Conservation (phyloP, 805 yeast genomes). For the Starmerella asiatica region DNA sequence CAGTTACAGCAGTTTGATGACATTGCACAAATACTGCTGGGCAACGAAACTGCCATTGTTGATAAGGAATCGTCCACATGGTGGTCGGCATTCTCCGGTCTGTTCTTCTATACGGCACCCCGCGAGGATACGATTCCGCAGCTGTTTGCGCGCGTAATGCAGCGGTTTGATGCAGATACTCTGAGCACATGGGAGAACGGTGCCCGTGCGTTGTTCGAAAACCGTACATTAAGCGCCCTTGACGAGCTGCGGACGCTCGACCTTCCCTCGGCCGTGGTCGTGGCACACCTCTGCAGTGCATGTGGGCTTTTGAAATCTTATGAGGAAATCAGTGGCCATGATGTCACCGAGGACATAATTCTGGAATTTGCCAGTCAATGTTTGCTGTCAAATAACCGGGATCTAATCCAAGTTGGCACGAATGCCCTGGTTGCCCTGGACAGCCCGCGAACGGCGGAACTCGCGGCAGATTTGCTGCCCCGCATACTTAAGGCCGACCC, state of each 20-base stretch:
- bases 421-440: conserved; percentile 15
- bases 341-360: conserved; percentile 15
- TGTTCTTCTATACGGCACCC: neutral
- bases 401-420: conserved; percentile 10
- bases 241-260: conserved; percentile 12
- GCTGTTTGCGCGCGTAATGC: neutral
- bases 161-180: neutral
- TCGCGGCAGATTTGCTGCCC: conserved; percentile 13
- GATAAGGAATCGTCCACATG: neutral
- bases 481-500: conserved; percentile 11
- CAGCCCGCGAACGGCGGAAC: conserved; percentile 9
- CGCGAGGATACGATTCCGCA: neutral
- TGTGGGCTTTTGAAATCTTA: conserved; percentile 11
- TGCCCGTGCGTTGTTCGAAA: conserved; percentile 15
- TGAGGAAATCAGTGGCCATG: conserved; percentile 1
- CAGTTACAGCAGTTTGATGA: neutral
- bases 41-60: neutral
- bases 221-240: conserved; percentile 12
- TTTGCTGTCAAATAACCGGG: neutral
- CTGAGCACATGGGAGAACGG: conserved; percentile 19
- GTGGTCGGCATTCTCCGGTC: neutral
- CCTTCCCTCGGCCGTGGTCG: conserved; percentile 11
- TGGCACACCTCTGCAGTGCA: conserved; percentile 15
- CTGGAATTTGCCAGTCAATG: conserved; percentile 13
- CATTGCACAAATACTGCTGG: neutral